A percentile compares a stretch with the other conserved stretches of the same genome.
Conservation (phyloP, 2,329 filamentous ascomycete species). For the Helotiales sp. region DNA sequence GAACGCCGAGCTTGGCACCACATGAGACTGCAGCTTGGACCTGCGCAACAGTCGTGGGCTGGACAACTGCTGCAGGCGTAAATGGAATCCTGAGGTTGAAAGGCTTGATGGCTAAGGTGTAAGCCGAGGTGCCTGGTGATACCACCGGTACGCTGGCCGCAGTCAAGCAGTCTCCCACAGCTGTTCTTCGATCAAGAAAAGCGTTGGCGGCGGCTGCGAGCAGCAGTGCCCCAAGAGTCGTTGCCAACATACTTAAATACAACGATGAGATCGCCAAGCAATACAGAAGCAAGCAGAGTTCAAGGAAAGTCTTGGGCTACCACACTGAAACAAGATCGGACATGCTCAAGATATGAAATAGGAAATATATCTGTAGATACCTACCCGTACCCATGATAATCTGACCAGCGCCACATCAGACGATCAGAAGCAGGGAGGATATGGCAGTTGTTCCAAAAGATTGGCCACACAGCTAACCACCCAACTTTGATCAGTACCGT, state of each 20-base stretch:
- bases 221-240: constrained; percentile 1
- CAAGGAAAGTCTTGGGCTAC: not conserved
- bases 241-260: constrained; percentile 5
- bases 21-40: constrained; percentile 48
- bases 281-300: not conserved
- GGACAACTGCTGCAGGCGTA: constrained; percentile 9
- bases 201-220: constrained; percentile 5
- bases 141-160: constrained; percentile 17
- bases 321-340: not conserved
- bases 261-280: not conserved
- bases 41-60: constrained; percentile 16
- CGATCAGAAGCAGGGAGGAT: not conserved
- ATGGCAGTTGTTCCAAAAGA: not conserved
- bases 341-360: not conserved
- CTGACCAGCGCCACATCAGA: not conserved
- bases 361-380: not conserved
- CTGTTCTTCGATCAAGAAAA: constrained; percentile 1
- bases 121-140: constrained; percentile 12
- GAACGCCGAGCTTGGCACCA: constrained; percentile 41
- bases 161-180: constrained; percentile 17
- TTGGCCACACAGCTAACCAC: not conserved
- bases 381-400: not conserved
- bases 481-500: not conserved
- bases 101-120: constrained; percentile 17
- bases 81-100: constrained; percentile 26